Evolutionary conservation across 179 eudicot genomes (phyloP).

Genomic region (Heliamphora pulchella): DNA sequence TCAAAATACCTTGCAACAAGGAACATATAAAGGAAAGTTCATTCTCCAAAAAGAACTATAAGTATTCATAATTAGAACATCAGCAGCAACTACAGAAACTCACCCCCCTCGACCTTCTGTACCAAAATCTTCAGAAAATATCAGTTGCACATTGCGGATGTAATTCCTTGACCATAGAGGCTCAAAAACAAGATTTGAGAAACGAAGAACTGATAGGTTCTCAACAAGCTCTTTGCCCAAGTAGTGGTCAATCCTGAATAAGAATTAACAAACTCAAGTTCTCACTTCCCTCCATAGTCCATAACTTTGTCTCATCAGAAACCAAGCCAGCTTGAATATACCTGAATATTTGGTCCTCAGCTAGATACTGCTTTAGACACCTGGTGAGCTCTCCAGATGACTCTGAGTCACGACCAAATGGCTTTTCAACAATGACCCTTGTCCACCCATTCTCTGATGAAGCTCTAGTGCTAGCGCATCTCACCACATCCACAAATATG

Average conservation of each 20-base stretch:
- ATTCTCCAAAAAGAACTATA: not conserved
- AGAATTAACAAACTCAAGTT: constrained; percentile 10
- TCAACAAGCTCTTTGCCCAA: constrained; percentile 86
- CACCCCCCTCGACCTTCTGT: constrained; percentile 81
- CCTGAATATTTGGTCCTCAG: constrained; percentile 88
- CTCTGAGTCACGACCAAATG: constrained; percentile 72
- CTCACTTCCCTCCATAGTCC: constrained; percentile 8
- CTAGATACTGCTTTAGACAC: constrained; percentile 53
- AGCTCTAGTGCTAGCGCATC: constrained; percentile 59
- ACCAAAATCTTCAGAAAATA: constrained; percentile 84
- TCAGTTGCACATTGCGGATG: constrained; percentile 73
- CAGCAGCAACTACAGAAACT: constrained; percentile 11
- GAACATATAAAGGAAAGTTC: not conserved
- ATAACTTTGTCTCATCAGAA: not conserved
- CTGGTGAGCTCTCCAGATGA: constrained; percentile 62
- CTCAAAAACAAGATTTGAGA: constrained; percentile 85
- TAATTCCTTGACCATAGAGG: constrained; percentile 85
- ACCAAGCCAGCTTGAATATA: constrained; percentile 16
- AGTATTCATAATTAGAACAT: not conserved
- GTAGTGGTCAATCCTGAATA: constrained; percentile 79
- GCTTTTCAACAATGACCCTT: constrained; percentile 85
- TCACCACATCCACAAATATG: constrained; percentile 69
- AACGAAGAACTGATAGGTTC: constrained; percentile 82
- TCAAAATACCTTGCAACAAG: constrained; percentile 52
- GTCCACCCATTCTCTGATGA: constrained; percentile 75